A percentile compares a stretch with the other conserved stretches of the same genome.
These are phyloP conservation scores for Fusarium goolgardi DNA, from an alignment of 2,329 filamentous ascomycete species.

Conservation along the genomic window DNA sequence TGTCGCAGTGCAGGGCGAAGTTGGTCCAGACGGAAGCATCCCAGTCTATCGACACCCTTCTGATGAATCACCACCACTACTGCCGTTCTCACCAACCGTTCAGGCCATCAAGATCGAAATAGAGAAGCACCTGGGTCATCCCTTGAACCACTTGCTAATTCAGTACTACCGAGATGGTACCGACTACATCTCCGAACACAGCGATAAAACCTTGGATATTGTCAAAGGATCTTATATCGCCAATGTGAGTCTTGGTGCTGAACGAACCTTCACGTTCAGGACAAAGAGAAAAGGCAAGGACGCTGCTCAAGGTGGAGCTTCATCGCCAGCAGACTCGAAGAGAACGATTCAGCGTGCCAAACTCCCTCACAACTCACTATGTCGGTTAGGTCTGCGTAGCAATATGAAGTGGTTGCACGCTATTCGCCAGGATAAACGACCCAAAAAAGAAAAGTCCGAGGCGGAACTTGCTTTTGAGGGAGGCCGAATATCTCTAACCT, in stretches of 20 bases:
- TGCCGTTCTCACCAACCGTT: slow-evolving; percentile 80
- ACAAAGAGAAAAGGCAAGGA: slow-evolving; percentile 74
- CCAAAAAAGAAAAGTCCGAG: slow-evolving; percentile 71
- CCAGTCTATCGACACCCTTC: slow-evolving; percentile 96
- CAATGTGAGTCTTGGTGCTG: slow-evolving; percentile 92
- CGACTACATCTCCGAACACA: slow-evolving; percentile 96
- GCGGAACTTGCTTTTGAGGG: slow-evolving; percentile 79
- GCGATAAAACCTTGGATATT: slow-evolving; percentile 96
- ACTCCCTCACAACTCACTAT: slow-evolving; percentile 90
- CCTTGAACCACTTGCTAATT: slow-evolving; percentile 90
- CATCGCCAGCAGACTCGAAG: slow-evolving; percentile 31
- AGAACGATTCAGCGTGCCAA: slow-evolving; percentile 74
- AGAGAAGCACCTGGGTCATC: slow-evolving; percentile 79
- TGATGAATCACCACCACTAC: slow-evolving; percentile 83
- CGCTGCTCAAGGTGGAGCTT: slow-evolving; percentile 42
- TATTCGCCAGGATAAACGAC: slow-evolving; percentile 89
- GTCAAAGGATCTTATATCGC: slow-evolving; percentile 83
- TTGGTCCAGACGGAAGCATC: slow-evolving; percentile 75
- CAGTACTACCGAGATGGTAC: slow-evolving; percentile 90
- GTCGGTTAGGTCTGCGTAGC: slow-evolving; percentile 81
- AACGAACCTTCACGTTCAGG: slow-evolving; percentile 88
- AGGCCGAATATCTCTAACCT: slow-evolving; percentile 90
- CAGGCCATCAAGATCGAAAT: slow-evolving; percentile 73
- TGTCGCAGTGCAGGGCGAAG: slow-evolving; percentile 85
- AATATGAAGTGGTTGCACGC: slow-evolving; percentile 91